Evolutionary conservation across 192 early-diverging fungal genomes (phyloP).

Genomic region (Entomortierella chlamydospora): DNA sequence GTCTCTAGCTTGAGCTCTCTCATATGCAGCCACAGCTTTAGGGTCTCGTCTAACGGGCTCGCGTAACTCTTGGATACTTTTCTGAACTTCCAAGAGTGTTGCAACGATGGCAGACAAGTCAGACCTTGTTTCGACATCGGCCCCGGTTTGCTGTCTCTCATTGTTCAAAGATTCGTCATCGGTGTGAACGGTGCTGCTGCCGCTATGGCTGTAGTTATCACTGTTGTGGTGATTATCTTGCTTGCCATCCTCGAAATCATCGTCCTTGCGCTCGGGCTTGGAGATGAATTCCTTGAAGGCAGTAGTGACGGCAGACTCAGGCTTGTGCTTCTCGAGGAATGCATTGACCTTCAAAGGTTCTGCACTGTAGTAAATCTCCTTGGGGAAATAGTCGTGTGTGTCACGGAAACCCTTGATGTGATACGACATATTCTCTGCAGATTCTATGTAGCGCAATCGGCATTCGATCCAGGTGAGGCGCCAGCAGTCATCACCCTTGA

Average conservation of each 20-base stretch:
- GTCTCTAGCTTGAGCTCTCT: neutral
- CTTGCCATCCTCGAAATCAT: neutral
- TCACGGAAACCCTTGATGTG: conserved; percentile 21
- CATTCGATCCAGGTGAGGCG: conserved; percentile 23
- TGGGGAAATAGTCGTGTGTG: conserved; percentile 15
- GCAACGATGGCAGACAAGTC: neutral
- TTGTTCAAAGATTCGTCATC: neutral
- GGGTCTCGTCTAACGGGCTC: conserved; percentile 8
- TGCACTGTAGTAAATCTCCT: conserved; percentile 21
- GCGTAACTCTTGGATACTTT: conserved; percentile 8
- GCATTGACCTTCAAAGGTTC: conserved; percentile 13
- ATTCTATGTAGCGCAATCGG: conserved; percentile 23
- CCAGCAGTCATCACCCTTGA: conserved; percentile 24
- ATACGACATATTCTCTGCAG: conserved; percentile 23
- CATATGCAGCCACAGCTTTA: conserved; percentile 6
- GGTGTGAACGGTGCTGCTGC: neutral
- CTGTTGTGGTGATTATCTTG: no score
- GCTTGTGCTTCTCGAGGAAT: conserved; percentile 5
- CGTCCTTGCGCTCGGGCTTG: neutral
- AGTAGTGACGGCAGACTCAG: neutral
- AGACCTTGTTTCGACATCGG: neutral
- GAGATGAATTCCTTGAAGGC: neutral
- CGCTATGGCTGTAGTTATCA: neutral
- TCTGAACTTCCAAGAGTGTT: neutral
- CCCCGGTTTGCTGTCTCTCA: neutral